These are phyloP conservation scores for Phylloporus sp. DNA, from an alignment of 768 basidiomycete species.

Conservation along the genomic window DNA sequence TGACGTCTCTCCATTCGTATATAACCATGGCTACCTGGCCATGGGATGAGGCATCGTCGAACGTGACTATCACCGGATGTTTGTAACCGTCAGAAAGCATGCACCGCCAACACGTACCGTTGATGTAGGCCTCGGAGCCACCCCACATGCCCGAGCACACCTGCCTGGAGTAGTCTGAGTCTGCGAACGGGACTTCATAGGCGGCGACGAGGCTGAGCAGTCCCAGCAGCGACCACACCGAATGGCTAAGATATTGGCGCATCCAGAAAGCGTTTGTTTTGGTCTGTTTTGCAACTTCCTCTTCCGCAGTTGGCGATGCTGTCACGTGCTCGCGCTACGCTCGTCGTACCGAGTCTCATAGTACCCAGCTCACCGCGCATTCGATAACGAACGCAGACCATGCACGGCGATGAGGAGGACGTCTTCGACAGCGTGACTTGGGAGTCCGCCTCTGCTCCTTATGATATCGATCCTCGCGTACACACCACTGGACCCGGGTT, in stretches of 20 bases:
- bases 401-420: slow-evolving; percentile 86
- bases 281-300: slow-evolving; percentile 19
- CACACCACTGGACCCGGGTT: slow-evolving; percentile 66
- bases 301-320: slow-evolving; percentile 3
- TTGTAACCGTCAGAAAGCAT: slow-evolving; percentile 11
- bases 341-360: background rate
- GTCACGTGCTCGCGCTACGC: slow-evolving; percentile 24
- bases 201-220: slow-evolving; percentile 38
- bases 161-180: slow-evolving; percentile 82
- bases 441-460: slow-evolving; percentile 69
- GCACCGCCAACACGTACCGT: slow-evolving; percentile 48
- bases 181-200: slow-evolving; percentile 63
- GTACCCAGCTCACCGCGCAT: background rate
- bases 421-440: slow-evolving; percentile 91
- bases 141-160: slow-evolving; percentile 97
- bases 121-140: slow-evolving; percentile 72
- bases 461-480: slow-evolving; percentile 41
- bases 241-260: slow-evolving; percentile 19
- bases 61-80: slow-evolving; percentile 54
- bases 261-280: slow-evolving; percentile 29
- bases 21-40: slow-evolving; percentile 93
- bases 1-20: slow-evolving; percentile 91
- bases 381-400: slow-evolving; percentile 26
- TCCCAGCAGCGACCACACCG: slow-evolving; percentile 16
- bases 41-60: slow-evolving; percentile 61